Evolutionary conservation across 352 stramenopile genomes (phyloP), one percentile per base, ranked within the genome.

Genomic region (Phytophthora ohioensis): DNA sequence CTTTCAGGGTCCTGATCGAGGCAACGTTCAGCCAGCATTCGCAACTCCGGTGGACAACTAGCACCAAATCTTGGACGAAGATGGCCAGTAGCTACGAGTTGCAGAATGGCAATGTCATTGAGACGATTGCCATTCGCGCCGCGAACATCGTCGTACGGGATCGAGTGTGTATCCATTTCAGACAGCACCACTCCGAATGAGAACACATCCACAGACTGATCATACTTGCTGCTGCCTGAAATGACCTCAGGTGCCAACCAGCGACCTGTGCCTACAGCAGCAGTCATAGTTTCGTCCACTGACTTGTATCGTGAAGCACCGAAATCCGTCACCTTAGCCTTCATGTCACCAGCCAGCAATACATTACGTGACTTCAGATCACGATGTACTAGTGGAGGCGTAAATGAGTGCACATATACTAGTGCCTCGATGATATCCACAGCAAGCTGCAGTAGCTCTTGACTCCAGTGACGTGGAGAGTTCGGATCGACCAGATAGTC

Each of bases 271-370:
- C 85, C 85, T 0, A 89, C 75, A 0, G 72, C 72, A 1, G 65
- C 51, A 10, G 81, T 92, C 84, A 91, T 91, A 4, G 77, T 87
- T 27, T 79, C 73, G 3, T 83, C 53, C 17, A 71, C 57, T 3
- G 74, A 82, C 13, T 77, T 69, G 46, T 78, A 82, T 3, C 81
- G 67, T 17, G 84, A 81, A 12, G 74, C 68, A 1, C 82, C 85
- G 71, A 92, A 92, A 67, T 91, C 85, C 0, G 79, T 82, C 41
- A 92, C 57, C 47, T 92, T 91, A n/a, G 81, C 81, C 11, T 74
- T 53, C 60, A 86, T 69, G 0, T 81, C 65, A 2, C 58, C 43
- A 1, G 63, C 68, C 9, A 90, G 46, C 27, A 92, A 54, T 21
- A 92, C 71, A 21, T 90, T 90, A 0, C 82, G 73, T 0, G 82